Evolutionary conservation across 2,329 filamentous ascomycete species (phyloP), one percentile per base, ranked within the genome.

Genomic region (Grosmannia huntii): DNA sequence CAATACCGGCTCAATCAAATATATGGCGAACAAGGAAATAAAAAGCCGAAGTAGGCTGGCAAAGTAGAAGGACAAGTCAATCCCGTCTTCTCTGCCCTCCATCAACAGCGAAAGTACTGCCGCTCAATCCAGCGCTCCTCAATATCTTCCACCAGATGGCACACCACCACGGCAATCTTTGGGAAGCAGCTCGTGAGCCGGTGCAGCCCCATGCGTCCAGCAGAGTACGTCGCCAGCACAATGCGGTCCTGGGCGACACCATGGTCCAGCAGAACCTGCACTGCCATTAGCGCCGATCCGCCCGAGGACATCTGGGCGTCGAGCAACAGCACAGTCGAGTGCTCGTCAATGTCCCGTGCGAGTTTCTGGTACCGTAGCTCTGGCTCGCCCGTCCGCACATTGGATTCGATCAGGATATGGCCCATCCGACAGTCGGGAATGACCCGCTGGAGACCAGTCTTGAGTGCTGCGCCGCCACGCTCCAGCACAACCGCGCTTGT

Each of bases 261-360:
- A 67, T 97, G 91, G 69, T 99, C 94, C 19, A 96, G 84, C 57
- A 99, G 75, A n/a, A 97, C 89, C 67, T 94, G 87, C 49, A 97
- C 91, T 0, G 94, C 90, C 94, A 99, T 99, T 59, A 99, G 75
- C 1, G 82, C 83, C 19, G 83, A 81, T 41, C 91, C 92, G 50
- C 94, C 94, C 61, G 86, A 91, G 28, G 89, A 90, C 87, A 97
- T 96, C 69, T 99, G 94, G 16, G 91, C 86, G 70, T 97, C 94
- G 23, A 97, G 76, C 9, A 99, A 76, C 60, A 99, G 76, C 21
- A 99, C 90, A 4, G 56, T 62, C 63, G 89, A 85, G 67, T 96
- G 87, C 49, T 80, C 71, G 60, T 80, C 74, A 58, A 97, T 87
- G 61, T 89, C 81, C 3, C 81, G 76, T 0, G 89, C 87, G 4